A percentile compares a stretch with the other conserved stretches of the same genome.
phyloP scores from a whole-genome alignment of 345 rosid species.

The Dipteronia sinensis region DNA sequence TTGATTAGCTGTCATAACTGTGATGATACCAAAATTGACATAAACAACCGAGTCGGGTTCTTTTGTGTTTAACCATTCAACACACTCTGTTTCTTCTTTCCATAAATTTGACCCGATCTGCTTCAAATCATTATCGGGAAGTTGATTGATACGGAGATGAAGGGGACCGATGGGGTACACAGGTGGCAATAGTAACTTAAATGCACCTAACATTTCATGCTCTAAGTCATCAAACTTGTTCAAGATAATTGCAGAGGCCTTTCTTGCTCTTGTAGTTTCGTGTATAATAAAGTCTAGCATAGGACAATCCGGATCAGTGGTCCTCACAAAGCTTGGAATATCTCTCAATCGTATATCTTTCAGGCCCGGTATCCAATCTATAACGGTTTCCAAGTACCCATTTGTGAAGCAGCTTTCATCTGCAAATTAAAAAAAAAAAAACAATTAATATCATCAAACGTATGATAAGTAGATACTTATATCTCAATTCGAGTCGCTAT shows the following conservation, averaged over 20 bases:
- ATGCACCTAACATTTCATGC: slow-evolving; percentile 28
- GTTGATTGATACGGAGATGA: slow-evolving; percentile 31
- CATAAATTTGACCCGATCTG: slow-evolving; percentile 48
- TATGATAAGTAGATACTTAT: neutral
- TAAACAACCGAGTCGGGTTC: slow-evolving; percentile 50
- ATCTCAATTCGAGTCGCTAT: too few species aligned
- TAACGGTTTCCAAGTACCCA: slow-evolving; percentile 45
- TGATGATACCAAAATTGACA: slow-evolving; percentile 67
- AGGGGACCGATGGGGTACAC: slow-evolving; percentile 53
- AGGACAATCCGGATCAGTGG: slow-evolving; percentile 35
- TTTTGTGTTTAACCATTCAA: slow-evolving; percentile 53
- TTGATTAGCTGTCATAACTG: slow-evolving; percentile 46
- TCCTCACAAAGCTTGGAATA: slow-evolving; percentile 43
- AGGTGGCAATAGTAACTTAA: slow-evolving; percentile 41
- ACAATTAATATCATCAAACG: neutral
- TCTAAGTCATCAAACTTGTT: slow-evolving; percentile 57
- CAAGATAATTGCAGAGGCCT: slow-evolving; percentile 47
- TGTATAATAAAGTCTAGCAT: slow-evolving; percentile 13
- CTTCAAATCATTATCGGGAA: slow-evolving; percentile 19
- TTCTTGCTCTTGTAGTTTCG: slow-evolving; percentile 37
- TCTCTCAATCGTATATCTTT: slow-evolving; percentile 44
- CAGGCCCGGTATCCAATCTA: slow-evolving; percentile 56
- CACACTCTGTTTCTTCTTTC: slow-evolving; percentile 54
- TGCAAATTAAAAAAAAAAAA: slow-evolving; percentile 8
- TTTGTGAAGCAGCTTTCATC: slow-evolving; percentile 50